phyloP scores from a whole-genome alignment of 768 basidiomycete genomes.

The Dendrothele bispora region DNA sequence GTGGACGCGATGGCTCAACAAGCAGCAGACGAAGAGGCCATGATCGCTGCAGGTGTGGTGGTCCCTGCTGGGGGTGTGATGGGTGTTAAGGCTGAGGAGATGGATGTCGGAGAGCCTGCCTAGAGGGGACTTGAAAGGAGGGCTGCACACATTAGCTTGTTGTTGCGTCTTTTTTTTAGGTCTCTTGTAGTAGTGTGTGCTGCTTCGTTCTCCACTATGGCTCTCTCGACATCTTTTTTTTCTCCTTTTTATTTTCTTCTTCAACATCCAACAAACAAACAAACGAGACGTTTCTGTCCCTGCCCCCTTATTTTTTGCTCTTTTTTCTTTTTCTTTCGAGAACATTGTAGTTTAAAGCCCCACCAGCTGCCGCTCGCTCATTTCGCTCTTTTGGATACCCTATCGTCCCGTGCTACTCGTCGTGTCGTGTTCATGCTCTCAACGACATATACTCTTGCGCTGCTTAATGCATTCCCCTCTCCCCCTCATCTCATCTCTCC shows the following conservation, averaged over 20 bases:
- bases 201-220: background rate
- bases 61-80: slow-evolving; percentile 34
- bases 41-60: slow-evolving; percentile 31
- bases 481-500: too few relatives aligned
- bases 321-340: too few relatives aligned
- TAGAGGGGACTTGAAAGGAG: slow-evolving; percentile 3
- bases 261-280: background rate
- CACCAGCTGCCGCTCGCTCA: too few relatives aligned
- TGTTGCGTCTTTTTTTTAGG: too few relatives aligned
- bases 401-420: slow-evolving; percentile 1
- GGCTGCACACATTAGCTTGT: too few relatives aligned
- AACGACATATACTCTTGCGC: too few relatives aligned
- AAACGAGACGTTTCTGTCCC: too few relatives aligned
- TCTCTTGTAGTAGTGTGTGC: slow-evolving; percentile 1
- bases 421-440: slow-evolving; percentile 1
- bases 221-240: background rate
- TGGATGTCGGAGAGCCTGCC: slow-evolving; percentile 16
- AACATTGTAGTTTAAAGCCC: slow-evolving; percentile 8
- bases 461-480: too few relatives aligned
- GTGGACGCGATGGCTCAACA: slow-evolving; percentile 37
- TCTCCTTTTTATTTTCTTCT: background rate
- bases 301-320: too few relatives aligned
- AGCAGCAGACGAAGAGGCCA: slow-evolving; percentile 31
- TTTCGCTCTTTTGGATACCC: slow-evolving; percentile 11
- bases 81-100: slow-evolving; percentile 41